Percentiles rank a stretch among this genome's conserved stretches.
Conservation (phyloP, 148 eudicot genomes). For the Vaccinium macrocarpon region DNA sequence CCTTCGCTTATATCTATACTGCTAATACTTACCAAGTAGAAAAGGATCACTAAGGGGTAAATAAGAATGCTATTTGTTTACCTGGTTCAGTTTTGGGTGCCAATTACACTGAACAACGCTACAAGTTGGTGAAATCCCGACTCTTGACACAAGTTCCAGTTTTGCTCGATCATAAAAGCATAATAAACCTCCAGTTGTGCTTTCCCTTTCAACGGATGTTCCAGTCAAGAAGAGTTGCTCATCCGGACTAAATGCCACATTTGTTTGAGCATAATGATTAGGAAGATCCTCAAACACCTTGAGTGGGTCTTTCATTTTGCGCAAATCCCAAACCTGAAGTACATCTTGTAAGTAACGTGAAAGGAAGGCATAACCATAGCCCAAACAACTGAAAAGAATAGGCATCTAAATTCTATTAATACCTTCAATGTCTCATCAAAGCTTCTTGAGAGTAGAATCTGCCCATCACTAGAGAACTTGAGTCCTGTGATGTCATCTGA, state of each 20-base stretch:
- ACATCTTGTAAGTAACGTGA: conserved; percentile 17
- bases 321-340: conserved; percentile 90
- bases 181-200: conserved; percentile 76
- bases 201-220: conserved; percentile 88
- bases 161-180: conserved; percentile 77
- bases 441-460: conserved; percentile 79
- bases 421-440: conserved; percentile 87
- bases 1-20: neutral
- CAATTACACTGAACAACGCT: conserved; percentile 98
- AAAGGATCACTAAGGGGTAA: neutral
- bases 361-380: neutral
- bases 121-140: conserved; percentile 79
- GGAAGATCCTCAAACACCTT: conserved; percentile 82
- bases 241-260: conserved; percentile 80
- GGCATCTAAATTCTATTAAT: conserved; percentile 9
- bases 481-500: conserved; percentile 86
- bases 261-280: conserved; percentile 89
- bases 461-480: conserved; percentile 86
- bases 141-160: conserved; percentile 77
- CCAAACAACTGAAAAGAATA: neutral
- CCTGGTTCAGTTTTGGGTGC: conserved; percentile 98
- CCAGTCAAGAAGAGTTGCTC: conserved; percentile 88
- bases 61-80: conserved; percentile 23
- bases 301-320: conserved; percentile 74
- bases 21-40: neutral